Conservation (phyloP, 2,329 filamentous ascomycete species). For the Cercospora sp. region DNA sequence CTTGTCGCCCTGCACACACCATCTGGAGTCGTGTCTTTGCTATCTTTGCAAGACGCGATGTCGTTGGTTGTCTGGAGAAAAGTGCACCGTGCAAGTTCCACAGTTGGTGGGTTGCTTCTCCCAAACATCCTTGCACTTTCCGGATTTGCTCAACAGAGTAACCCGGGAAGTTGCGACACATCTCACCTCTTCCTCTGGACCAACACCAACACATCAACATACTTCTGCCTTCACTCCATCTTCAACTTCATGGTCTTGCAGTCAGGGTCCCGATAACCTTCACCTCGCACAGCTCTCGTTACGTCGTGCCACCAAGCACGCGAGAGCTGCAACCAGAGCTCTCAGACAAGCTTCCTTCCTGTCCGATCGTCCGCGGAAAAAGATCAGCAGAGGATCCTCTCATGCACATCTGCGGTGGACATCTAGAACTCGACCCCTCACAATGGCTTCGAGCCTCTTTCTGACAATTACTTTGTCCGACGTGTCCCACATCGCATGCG, state of each 20-base stretch:
- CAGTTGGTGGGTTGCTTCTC: neutral
- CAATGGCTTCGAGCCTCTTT: slow-evolving; percentile 9
- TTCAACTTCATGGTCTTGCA: neutral
- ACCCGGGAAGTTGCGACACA: neutral
- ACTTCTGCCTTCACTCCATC: neutral
- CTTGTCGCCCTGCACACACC: neutral
- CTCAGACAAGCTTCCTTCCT: neutral
- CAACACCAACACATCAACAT: neutral
- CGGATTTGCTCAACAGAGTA: neutral
- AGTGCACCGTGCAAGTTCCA: neutral
- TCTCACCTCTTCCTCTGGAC: neutral
- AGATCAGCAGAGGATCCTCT: neutral
- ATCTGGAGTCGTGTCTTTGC: neutral
- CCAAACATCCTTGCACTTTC: neutral
- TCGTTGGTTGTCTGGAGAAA: neutral
- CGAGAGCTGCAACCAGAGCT: slow-evolving; percentile 8
- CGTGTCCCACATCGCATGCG: neutral
- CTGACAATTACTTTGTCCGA: neutral
- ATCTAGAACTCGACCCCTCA: slow-evolving; percentile 11
- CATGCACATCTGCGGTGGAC: neutral
- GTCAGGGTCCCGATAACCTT: neutral
- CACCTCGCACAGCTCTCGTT: neutral
- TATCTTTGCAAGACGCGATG: neutral
- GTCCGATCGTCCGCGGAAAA: neutral
- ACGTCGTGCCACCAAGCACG: neutral